phyloP scores from a whole-genome alignment of 495 filamentous ascomycete species.

The Aspergillus homomorphus region DNA sequence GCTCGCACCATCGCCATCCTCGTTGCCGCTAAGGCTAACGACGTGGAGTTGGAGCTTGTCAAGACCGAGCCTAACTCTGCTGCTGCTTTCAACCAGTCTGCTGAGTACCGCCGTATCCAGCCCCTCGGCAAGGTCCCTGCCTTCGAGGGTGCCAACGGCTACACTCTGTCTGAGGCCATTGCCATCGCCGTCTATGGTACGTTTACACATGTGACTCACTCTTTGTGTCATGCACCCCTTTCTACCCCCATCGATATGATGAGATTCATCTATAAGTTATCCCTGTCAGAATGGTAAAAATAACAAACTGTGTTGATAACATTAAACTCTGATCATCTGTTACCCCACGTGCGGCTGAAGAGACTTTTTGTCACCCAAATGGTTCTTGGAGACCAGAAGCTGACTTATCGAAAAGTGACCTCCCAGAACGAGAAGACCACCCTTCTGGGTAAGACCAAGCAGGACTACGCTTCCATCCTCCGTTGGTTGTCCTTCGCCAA shows the following conservation, averaged over 20 bases:
- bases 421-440: conserved; percentile 99
- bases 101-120: conserved; percentile 83
- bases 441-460: conserved; percentile 98
- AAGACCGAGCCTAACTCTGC: conserved; percentile 51
- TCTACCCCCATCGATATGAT: conserved; percentile 66
- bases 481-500: conserved; percentile 95
- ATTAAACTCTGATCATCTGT: conserved; percentile 57
- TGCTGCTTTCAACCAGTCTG: conserved; percentile 37
- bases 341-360: conserved; percentile 35
- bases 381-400: conserved; percentile 13
- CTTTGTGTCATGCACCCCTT: conserved; percentile 10
- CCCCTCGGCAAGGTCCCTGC: conserved; percentile 86
- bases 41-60: conserved; percentile 83
- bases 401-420: conserved; percentile 64
- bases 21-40: conserved; percentile 94
- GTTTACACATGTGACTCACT: conserved; percentile 42
- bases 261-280: conserved; percentile 83
- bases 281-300: conserved; percentile 81
- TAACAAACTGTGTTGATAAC: conserved; percentile 66
- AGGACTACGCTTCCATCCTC: conserved; percentile 97
- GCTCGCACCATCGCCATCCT: conserved; percentile 81
- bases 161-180: conserved; percentile 80
- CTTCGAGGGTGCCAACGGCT: conserved; percentile 92
- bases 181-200: conserved; percentile 97
- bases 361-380: conserved; percentile 16